phyloP scores from a whole-genome alignment of 192 early-diverging fungal genomes.

The Chytriomyces sp. region DNA sequence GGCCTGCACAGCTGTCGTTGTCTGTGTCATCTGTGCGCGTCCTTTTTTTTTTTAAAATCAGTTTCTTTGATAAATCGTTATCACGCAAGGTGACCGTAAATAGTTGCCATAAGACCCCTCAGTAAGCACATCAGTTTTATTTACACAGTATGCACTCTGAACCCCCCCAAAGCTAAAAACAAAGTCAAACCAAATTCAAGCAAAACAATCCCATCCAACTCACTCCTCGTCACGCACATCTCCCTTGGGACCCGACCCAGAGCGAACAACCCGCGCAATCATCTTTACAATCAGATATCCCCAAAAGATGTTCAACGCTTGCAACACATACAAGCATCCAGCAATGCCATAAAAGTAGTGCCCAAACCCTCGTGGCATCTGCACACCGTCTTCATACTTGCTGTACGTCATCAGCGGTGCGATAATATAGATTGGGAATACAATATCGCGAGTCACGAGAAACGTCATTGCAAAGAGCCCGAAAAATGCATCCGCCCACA shows the following conservation, averaged over 20 bases:
- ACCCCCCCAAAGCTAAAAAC: too few species aligned
- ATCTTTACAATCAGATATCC: conserved; percentile 31
- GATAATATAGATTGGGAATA: conserved; percentile 39
- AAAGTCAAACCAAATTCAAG: too few species aligned
- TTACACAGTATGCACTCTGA: too few species aligned
- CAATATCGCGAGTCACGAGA: conserved; percentile 30
- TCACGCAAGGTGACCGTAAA: too few species aligned
- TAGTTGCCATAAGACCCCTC: too few species aligned
- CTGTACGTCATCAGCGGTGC: conserved; percentile 6
- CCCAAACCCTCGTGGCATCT: conserved; percentile 29
- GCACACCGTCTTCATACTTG: conserved; percentile 34
- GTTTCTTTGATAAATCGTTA: too few species aligned
- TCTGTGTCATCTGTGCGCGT: too few species aligned
- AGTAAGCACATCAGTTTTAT: too few species aligned
- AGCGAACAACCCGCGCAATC: conserved; percentile 5
- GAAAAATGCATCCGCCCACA: conserved; percentile 37
- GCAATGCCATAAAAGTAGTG: conserved; percentile 24
- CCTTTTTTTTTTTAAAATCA: too few species aligned
- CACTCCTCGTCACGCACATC: conserved; percentile 15
- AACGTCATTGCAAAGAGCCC: conserved; percentile 36
- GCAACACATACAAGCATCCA: conserved; percentile 28
- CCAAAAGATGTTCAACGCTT: conserved; percentile 35
- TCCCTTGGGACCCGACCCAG: conserved; percentile 2
- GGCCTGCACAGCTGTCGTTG: too few species aligned
- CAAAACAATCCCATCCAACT: too few species aligned